Percentiles rank a stretch among this genome's conserved stretches.
These are phyloP conservation scores for Alloascoidea africana DNA, from an alignment of 805 yeast species.

Conservation along the genomic window DNA sequence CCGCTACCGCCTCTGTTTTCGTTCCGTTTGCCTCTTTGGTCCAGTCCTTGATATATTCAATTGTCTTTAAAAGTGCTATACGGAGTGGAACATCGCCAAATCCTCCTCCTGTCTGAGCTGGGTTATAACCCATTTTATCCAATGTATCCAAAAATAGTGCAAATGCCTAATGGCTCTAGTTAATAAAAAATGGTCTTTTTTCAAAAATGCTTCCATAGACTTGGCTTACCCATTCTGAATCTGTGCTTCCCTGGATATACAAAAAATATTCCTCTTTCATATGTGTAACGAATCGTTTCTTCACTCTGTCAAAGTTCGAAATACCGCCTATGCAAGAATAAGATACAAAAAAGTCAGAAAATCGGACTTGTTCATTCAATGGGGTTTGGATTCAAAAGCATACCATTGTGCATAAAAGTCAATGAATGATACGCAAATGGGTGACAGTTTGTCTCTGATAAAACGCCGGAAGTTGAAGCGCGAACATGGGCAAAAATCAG, in stretches of 20 bases:
- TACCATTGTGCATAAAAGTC: conserved; percentile 99
- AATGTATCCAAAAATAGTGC: conserved; percentile 74
- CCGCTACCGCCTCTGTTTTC: conserved; percentile 20
- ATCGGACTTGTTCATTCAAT: too few species aligned
- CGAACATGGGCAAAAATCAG: conserved; percentile 91
- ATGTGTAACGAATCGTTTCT: conserved; percentile 55
- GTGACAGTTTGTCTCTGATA: conserved; percentile 93
- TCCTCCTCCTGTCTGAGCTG: conserved; percentile 27
- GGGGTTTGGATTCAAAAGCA: too few species aligned
- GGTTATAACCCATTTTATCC: conserved; percentile 62
- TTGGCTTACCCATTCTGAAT: conserved; percentile 60
- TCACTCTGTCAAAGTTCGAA: conserved; percentile 55
- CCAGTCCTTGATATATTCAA: conserved; percentile 68
- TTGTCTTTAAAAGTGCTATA: conserved; percentile 56
- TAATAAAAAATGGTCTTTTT: neutral
- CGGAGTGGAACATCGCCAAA: conserved; percentile 44
- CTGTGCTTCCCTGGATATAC: conserved; percentile 84
- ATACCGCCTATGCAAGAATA: conserved; percentile 45
- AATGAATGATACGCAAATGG: conserved; percentile 80
- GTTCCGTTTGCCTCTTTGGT: conserved; percentile 35
- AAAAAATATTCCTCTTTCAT: conserved; percentile 70
- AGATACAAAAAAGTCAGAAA: too few species aligned
- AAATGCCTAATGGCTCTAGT: conserved; percentile 35
- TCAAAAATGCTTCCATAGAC: neutral
- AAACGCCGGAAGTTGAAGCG: conserved; percentile 89